These are phyloP conservation scores for Conticribra weissflogii DNA, from an alignment of 108 stramenopile genomes.

Conservation along the genomic window DNA sequence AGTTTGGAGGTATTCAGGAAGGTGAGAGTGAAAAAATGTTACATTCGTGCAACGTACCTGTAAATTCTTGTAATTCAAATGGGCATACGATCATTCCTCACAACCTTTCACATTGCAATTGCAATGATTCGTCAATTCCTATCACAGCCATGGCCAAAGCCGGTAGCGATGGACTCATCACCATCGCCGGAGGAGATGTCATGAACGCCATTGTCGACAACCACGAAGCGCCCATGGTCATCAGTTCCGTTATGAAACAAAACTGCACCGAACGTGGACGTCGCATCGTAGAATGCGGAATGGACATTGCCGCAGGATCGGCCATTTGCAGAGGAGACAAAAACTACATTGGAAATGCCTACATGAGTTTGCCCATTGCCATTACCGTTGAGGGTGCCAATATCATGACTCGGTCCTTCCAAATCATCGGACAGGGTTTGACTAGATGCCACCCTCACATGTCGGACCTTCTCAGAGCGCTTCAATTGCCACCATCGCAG, in stretches of 20 bases:
- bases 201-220: conserved; percentile 99
- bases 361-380: conserved; percentile 97
- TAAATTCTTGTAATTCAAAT: background rate
- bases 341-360: conserved; percentile 93
- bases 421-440: conserved; percentile 98
- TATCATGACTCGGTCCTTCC: conserved; percentile 97
- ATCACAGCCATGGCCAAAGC: conserved; percentile 80
- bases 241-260: conserved; percentile 98
- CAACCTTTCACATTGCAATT: no score
- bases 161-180: conserved; percentile 91
- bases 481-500: conserved; percentile 88
- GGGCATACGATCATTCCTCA: no score
- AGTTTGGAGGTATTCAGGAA: conserved; percentile 99
- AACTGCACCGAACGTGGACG: conserved; percentile 96
- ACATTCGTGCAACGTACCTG: background rate
- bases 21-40: conserved; percentile 38
- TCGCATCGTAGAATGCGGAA: conserved; percentile 93
- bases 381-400: conserved; percentile 99
- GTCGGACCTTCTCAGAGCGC: conserved; percentile 87
- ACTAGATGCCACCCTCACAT: conserved; percentile 98
- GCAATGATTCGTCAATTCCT: background rate
- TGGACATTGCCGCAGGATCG: conserved; percentile 97
- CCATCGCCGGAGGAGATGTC: conserved; percentile 91
- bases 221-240: conserved; percentile 98
- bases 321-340: conserved; percentile 96